Conservation (phyloP, 2,329 filamentous ascomycete genomes). For the Fonsecaea pedrosoi region DNA sequence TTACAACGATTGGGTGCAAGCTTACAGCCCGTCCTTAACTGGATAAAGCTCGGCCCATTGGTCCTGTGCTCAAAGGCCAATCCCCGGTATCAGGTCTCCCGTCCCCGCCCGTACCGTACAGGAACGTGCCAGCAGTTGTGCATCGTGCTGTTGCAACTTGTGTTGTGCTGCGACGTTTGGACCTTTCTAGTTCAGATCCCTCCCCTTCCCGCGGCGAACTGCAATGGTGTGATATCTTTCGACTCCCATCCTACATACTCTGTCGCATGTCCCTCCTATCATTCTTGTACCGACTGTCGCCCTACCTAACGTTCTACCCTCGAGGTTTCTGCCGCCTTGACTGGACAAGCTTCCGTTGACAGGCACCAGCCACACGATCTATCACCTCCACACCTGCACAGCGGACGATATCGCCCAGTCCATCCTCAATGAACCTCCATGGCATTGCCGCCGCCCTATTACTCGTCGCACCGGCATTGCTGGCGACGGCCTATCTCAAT, state of each 20-base stretch:
- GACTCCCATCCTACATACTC: not conserved
- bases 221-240: conserved; percentile 24
- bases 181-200: conserved; percentile 15
- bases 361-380: conserved; percentile 33
- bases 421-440: conserved; percentile 32
- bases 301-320: not conserved
- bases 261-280: conserved; percentile 9
- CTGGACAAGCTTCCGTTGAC: conserved; percentile 27
- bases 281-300: not conserved
- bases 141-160: conserved; percentile 1
- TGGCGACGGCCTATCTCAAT: conserved; percentile 51
- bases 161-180: conserved; percentile 11
- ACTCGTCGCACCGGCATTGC: conserved; percentile 22
- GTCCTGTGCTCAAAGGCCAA: conserved; percentile 7
- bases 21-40: conserved; percentile 4
- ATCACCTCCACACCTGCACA: conserved; percentile 21
- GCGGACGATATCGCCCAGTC: conserved; percentile 4
- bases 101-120: conserved; percentile 10
- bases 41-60: conserved; percentile 10
- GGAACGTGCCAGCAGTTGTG: conserved; percentile 1
- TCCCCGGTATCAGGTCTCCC: conserved; percentile 4
- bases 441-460: conserved; percentile 27
- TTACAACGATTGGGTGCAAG: conserved; percentile 10
- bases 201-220: conserved; percentile 3
- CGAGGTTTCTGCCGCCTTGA: conserved; percentile 9